These are phyloP conservation scores for Ustulina deusta DNA, from an alignment of 2,329 filamentous ascomycete species.

Conservation along the genomic window DNA sequence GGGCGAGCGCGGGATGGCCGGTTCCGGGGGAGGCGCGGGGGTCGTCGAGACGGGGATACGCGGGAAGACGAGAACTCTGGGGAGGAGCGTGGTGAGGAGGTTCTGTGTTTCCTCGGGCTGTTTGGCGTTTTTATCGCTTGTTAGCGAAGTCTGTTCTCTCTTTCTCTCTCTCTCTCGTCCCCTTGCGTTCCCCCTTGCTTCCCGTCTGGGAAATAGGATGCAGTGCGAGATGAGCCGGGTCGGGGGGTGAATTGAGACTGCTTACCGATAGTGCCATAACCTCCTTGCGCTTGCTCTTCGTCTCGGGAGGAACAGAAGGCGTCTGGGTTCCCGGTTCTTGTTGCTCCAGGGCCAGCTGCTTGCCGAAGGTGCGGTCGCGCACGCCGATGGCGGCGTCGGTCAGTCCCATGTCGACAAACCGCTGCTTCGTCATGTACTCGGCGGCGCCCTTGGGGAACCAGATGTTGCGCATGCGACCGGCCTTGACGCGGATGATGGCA, in stretches of 20 bases:
- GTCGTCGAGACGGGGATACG: conserved; percentile 46
- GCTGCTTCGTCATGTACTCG: conserved; percentile 53
- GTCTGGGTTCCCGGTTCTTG: conserved; percentile 29
- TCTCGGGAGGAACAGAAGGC: conserved; percentile 13
- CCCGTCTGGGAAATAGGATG: background rate
- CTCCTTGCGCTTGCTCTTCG: conserved; percentile 46
- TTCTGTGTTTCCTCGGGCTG: conserved; percentile 54
- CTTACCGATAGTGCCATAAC: conserved; percentile 45
- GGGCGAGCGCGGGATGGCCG: conserved; percentile 45
- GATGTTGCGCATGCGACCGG: conserved; percentile 53
- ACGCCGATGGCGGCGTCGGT: conserved; percentile 50
- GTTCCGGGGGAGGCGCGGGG: conserved; percentile 33
- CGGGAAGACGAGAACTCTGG: conserved; percentile 54
- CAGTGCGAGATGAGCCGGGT: background rate
- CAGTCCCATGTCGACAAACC: conserved; percentile 50
- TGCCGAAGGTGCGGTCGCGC: conserved; percentile 52
- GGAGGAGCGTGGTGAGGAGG: conserved; percentile 53
- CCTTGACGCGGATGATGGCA: conserved; percentile 53
- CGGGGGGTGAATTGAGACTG: conserved; percentile 3
- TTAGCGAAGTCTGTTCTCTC: conserved; percentile 18
- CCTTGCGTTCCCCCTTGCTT: background rate
- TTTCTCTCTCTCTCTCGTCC: conserved; percentile 17
- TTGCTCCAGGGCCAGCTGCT: conserved; percentile 37
- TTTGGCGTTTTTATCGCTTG: conserved; percentile 34
- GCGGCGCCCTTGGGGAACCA: conserved; percentile 51